Evolutionary conservation across 1,284 basidiomycete genomes (phyloP).

Genomic region (Mrakiaceae sp.): DNA sequence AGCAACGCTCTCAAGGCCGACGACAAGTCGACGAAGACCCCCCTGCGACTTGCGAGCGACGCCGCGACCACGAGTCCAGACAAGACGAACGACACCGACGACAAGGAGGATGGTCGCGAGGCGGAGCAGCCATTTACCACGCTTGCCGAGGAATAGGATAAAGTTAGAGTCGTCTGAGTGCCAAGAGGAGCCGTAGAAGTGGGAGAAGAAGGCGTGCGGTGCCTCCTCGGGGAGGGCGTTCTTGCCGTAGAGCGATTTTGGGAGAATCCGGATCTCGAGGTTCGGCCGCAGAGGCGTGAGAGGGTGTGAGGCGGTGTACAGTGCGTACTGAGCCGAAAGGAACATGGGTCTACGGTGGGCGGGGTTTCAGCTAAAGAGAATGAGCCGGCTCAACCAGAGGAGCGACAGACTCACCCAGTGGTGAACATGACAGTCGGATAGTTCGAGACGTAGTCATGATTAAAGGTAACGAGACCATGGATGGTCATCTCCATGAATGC

Average conservation of each 20-base stretch:
- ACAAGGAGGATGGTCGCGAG: constrained; percentile 60
- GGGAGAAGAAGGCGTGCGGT: constrained; percentile 84
- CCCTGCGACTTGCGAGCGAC: constrained; percentile 2
- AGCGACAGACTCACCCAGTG: constrained; percentile 48
- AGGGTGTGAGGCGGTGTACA: constrained; percentile 64
- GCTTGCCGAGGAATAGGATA: constrained; percentile 74
- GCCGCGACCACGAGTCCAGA: constrained; percentile 29
- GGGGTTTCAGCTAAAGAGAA: not conserved
- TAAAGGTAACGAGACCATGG: constrained; percentile 77
- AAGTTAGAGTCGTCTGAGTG: constrained; percentile 88
- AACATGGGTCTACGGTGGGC: constrained; percentile 58
- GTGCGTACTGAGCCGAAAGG: constrained; percentile 71
- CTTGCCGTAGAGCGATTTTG: constrained; percentile 91
- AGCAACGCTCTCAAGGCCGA: constrained; percentile 7
- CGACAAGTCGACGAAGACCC: constrained; percentile 11
- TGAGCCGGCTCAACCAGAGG: not conserved
- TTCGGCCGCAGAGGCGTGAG: constrained; percentile 43
- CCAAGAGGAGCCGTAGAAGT: constrained; percentile 96
- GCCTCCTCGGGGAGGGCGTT: constrained; percentile 75
- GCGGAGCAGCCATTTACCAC: constrained; percentile 79
- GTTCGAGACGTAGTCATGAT: constrained; percentile 85
- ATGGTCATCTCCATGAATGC: constrained; percentile 89
- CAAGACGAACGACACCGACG: constrained; percentile 52
- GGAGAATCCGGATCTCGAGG: constrained; percentile 72
- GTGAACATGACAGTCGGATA: constrained; percentile 99